Conservation (phyloP, 2,329 filamentous ascomycete species). For the Akanthomyces dipterigenus region DNA sequence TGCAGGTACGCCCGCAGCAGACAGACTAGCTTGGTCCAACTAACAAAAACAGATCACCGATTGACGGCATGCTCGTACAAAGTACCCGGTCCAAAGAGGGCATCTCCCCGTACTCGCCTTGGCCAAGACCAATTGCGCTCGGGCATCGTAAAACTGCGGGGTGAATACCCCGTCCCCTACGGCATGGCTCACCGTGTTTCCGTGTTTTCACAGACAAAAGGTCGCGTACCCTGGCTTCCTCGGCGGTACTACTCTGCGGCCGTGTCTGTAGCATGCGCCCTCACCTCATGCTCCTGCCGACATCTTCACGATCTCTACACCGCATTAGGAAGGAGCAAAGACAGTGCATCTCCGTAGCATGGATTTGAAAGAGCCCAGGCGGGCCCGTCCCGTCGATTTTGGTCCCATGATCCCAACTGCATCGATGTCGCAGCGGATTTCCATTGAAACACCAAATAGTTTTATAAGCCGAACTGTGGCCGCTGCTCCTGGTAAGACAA, state of each 20-base stretch:
- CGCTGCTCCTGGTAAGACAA: neutral
- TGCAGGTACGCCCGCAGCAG: conserved; percentile 1
- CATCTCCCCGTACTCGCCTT: neutral
- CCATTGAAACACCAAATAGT: too few relatives aligned
- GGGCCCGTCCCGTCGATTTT: neutral
- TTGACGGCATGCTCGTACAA: too few relatives aligned
- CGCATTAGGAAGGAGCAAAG: conserved; percentile 3
- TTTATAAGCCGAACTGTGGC: neutral
- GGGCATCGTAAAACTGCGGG: neutral
- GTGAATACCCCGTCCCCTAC: neutral
- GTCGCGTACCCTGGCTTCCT: neutral
- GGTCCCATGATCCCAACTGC: conserved; percentile 4
- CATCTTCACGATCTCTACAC: neutral
- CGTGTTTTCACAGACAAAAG: neutral
- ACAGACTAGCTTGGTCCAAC: neutral
- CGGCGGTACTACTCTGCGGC: neutral
- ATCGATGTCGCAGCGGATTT: neutral
- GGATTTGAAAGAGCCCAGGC: neutral
- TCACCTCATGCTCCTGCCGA: neutral
- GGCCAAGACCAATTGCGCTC: neutral
- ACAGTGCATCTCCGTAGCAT: neutral
- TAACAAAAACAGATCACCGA: too few relatives aligned
- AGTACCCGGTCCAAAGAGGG: neutral
- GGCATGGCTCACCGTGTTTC: neutral
- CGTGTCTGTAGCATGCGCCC: neutral